These are phyloP conservation scores for Retiboletus fuscus DNA, from an alignment of 1,284 basidiomycete species.

Conservation along the genomic window DNA sequence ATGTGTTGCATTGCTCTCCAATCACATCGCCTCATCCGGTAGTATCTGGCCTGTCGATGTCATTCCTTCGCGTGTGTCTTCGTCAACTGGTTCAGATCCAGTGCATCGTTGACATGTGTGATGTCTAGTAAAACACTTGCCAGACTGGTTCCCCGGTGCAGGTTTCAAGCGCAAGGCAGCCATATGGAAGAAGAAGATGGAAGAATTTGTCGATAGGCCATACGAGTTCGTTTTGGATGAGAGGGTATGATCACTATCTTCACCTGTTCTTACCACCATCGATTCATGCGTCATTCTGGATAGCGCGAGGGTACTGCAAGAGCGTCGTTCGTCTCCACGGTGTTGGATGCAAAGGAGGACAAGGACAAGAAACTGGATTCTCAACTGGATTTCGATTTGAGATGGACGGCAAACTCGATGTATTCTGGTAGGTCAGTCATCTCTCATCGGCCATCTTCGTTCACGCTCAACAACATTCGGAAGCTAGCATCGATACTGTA, in stretches of 20 bases:
- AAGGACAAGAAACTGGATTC: constrained; percentile 41
- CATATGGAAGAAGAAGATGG: constrained; percentile 73
- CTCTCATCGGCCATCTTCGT: neutral
- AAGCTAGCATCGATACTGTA: constrained; percentile 70
- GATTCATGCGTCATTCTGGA: neutral
- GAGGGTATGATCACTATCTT: constrained; percentile 56
- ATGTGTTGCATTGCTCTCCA: constrained; percentile 67
- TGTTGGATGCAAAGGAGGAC: constrained; percentile 55
- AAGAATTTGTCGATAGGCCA: constrained; percentile 74
- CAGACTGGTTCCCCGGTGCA: constrained; percentile 60
- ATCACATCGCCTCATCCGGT: constrained; percentile 71
- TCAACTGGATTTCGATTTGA: constrained; percentile 69
- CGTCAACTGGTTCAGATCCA: constrained; percentile 1
- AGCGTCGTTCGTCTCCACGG: constrained; percentile 71
- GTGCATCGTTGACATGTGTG: constrained; percentile 9
- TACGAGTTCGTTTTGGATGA: constrained; percentile 68
- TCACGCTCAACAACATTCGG: neutral
- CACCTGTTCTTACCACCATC: neutral
- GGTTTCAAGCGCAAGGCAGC: constrained; percentile 66
- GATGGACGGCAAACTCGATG: constrained; percentile 82
- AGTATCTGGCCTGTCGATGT: constrained; percentile 79
- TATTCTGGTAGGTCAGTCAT: constrained; percentile 56
- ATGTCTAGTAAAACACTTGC: constrained; percentile 53
- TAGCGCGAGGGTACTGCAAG: constrained; percentile 66
- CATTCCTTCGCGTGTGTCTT: constrained; percentile 58